Evolutionary conservation across 495 filamentous ascomycete species (phyloP).

Genomic region (Penicillium robsamsonii): DNA sequence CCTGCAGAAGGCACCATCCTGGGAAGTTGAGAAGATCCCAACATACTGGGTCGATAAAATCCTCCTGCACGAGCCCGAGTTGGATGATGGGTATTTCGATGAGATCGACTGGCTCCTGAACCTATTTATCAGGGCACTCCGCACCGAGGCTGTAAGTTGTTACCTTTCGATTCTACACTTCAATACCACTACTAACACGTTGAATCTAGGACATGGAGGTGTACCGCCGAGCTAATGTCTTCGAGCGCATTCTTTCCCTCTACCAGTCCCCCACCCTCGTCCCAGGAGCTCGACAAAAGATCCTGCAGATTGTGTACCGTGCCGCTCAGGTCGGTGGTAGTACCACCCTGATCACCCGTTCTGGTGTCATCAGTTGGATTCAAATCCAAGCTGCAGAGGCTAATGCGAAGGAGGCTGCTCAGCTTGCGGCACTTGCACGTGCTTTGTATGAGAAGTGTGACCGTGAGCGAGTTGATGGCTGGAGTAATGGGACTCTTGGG

Average conservation of each 20-base stretch:
- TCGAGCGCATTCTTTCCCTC: constrained; percentile 73
- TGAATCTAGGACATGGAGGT: constrained; percentile 67
- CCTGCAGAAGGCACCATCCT: constrained; percentile 69
- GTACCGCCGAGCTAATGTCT: constrained; percentile 76
- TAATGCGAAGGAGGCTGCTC: constrained; percentile 42
- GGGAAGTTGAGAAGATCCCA: constrained; percentile 72
- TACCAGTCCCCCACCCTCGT: constrained; percentile 65
- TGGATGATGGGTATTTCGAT: constrained; percentile 70
- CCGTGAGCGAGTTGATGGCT: constrained; percentile 59
- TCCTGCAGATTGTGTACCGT: constrained; percentile 71
- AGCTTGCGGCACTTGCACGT: constrained; percentile 56
- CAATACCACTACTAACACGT: constrained; percentile 8
- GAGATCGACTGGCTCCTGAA: constrained; percentile 80
- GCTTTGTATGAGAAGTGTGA: constrained; percentile 71
- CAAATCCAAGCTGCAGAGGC: constrained; percentile 51
- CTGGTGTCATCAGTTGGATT: constrained; percentile 80
- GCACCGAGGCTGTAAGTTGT: constrained; percentile 50
- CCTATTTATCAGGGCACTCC: constrained; percentile 68
- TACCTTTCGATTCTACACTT: neutral
- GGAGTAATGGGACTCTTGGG: constrained; percentile 57
- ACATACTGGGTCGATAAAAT: constrained; percentile 70
- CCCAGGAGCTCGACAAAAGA: constrained; percentile 58
- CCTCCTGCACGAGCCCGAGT: constrained; percentile 63
- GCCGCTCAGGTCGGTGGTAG: constrained; percentile 73
- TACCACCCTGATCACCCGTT: constrained; percentile 80